phyloP scores from a whole-genome alignment of 305 asterid genomes.

The Rubia tinctorum region DNA sequence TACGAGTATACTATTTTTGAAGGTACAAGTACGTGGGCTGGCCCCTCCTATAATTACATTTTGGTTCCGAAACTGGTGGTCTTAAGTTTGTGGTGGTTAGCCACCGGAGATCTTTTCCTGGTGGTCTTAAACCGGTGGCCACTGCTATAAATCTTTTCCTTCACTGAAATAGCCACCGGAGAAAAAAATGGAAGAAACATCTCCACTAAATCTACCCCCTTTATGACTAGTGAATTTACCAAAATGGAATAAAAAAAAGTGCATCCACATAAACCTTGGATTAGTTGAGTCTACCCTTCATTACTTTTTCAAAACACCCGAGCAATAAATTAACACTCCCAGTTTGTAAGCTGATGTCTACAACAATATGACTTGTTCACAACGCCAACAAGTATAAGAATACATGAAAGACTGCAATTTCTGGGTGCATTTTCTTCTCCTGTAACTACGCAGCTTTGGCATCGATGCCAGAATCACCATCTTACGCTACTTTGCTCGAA shows the following conservation, averaged over 20 bases:
- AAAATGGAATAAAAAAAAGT: too few relatives aligned
- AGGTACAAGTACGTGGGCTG: too few relatives aligned
- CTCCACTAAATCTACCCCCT: neutral
- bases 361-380: neutral
- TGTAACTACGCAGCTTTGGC: neutral
- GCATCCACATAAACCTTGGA: neutral
- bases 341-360: neutral
- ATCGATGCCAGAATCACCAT: neutral
- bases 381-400: neutral
- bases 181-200: neutral
- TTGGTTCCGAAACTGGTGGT: too few relatives aligned
- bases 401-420: neutral
- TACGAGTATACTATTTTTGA: too few relatives aligned
- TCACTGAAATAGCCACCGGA: neutral
- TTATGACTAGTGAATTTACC: neutral
- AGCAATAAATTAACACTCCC: neutral
- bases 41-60: too few relatives aligned
- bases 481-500: neutral
- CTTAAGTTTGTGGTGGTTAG: too few relatives aligned
- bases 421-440: neutral
- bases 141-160: neutral
- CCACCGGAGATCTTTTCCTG: too few relatives aligned
- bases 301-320: neutral
- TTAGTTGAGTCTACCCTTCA: neutral
- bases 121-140: too few relatives aligned